Percentiles rank a stretch among this genome's conserved stretches.
Evolutionary conservation across 1,139 yeast genomes (phyloP).

Genomic region (Kurtzmaniella quercitrusa): DNA sequence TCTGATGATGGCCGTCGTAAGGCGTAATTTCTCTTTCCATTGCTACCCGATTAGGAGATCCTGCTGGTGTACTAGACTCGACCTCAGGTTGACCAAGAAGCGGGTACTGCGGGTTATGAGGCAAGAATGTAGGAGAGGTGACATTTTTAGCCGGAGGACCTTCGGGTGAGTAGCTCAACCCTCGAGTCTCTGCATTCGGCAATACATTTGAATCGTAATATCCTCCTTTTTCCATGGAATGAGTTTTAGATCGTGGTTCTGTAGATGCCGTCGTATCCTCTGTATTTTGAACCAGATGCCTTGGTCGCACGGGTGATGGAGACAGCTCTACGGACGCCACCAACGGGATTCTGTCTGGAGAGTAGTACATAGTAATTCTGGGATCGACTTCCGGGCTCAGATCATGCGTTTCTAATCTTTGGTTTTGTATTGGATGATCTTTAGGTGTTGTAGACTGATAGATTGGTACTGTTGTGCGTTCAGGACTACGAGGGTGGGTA

Average conservation of each 20-base stretch:
- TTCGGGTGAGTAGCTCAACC: background rate
- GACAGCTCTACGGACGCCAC: background rate
- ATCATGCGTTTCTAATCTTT: background rate
- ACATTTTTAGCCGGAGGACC: background rate
- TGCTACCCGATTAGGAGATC: background rate
- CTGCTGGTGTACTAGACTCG: background rate
- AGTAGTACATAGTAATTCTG: background rate
- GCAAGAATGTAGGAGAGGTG: background rate
- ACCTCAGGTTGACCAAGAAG: background rate
- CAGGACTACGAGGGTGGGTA: background rate
- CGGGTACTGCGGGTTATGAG: background rate
- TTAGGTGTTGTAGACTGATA: background rate
- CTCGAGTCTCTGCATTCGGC: background rate
- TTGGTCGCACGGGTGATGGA: background rate
- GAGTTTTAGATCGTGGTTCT: background rate
- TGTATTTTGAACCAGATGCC: background rate
- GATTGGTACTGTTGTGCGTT: background rate
- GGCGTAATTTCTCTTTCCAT: background rate
- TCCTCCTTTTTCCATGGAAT: background rate
- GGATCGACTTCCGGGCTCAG: conserved; percentile 1
- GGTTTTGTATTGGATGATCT: background rate
- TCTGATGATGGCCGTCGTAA: background rate
- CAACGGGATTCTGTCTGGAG: conserved; percentile 1
- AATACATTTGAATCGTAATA: background rate
- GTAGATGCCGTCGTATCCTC: background rate